Base-by-base conservation (phyloP, 2,329 filamentous ascomycete genomes). In the Metarhizium rileyi region DNA sequence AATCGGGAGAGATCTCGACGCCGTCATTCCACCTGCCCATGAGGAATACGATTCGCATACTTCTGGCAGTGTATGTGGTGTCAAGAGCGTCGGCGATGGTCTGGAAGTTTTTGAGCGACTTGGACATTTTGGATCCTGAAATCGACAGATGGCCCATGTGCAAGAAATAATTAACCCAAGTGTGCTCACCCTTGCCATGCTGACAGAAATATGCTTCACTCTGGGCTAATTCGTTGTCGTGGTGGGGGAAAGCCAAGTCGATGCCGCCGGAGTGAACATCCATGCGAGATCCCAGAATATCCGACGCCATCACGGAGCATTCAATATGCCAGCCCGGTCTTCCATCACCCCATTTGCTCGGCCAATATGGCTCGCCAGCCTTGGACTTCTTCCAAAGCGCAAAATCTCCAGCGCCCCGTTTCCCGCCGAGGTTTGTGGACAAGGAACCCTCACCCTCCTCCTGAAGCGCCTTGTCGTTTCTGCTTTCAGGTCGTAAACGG, bases 291-390 rank as follows among this genome's bases (percentile, higher is more conserved):
- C 90, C 90, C 1, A 97, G 72, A n/a, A 90, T 78, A 55, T 90
- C 87, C 2, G 87, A 91, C 0, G 90, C 90, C 91, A 97, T 96
- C 16, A 90, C 90, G 1, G 86, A 90, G 80, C 91, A 96, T 70
- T 96, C 90, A 61, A 96, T 96, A 63, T 96, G 91, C 91, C 91
- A 97, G 18, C 91, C 91, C 1, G 91, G 91, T 42, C 91, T 77
- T 4, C 90, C 90, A 50, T 83, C 76, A 4, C 91, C 90, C 90
- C 91, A 97, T 3, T 83, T 82, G 58, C 86, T 93, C 5, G 82
- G 75, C 91, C 91, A 97, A 56, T 81, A 86, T 0, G 91, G 91
- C 73, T 97, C 91, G 41, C 91, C 91, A 14, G 87, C 81, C 69
- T 95, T 96, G 1, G 86, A 90, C 48, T 84, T 83, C 66, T 97